phyloP scores from a whole-genome alignment of 108 stramenopile genomes.

The Nitzschia sp. region DNA sequence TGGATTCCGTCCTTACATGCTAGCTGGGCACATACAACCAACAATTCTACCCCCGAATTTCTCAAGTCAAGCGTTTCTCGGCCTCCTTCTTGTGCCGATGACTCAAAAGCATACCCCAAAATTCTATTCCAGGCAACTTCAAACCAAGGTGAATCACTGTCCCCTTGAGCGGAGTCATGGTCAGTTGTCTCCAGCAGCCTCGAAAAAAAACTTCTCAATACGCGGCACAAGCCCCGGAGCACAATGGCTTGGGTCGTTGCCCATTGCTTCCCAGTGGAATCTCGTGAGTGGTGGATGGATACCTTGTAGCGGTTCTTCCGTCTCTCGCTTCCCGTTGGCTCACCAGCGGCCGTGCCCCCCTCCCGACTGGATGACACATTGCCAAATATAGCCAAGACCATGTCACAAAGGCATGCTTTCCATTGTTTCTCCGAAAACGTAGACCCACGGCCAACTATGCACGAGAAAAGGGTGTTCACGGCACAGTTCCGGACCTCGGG shows the following conservation, averaged over 20 bases:
- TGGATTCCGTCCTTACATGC: conserved; percentile 67
- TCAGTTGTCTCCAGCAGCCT: conserved; percentile 52
- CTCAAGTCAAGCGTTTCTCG: conserved; percentile 78
- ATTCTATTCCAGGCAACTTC: conserved; percentile 71
- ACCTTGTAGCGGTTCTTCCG: conserved; percentile 63
- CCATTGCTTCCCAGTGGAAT: conserved; percentile 84
- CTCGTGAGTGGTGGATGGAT: conserved; percentile 79
- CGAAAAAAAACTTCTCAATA: conserved; percentile 68
- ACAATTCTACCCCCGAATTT: conserved; percentile 67
- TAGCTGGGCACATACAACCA: conserved; percentile 67
- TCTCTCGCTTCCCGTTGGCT: neutral
- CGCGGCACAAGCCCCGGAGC: conserved; percentile 77
- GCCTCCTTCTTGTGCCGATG: conserved; percentile 49
- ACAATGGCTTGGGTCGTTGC: conserved; percentile 75
- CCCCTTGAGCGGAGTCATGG: neutral
- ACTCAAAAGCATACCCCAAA: conserved; percentile 54
- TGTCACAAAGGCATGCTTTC: conserved; percentile 72
- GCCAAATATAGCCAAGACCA: conserved; percentile 64
- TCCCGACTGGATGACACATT: conserved; percentile 22
- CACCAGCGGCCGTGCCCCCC: neutral
- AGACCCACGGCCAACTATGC: conserved; percentile 83
- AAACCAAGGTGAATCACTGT: conserved; percentile 62
- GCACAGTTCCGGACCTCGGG: conserved; percentile 87
- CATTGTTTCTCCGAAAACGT: conserved; percentile 71
- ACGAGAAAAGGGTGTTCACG: conserved; percentile 90